These are phyloP conservation scores for Gryganskiella cystojenkinii DNA, from an alignment of 192 early-diverging fungal genomes.

Conservation along the genomic window DNA sequence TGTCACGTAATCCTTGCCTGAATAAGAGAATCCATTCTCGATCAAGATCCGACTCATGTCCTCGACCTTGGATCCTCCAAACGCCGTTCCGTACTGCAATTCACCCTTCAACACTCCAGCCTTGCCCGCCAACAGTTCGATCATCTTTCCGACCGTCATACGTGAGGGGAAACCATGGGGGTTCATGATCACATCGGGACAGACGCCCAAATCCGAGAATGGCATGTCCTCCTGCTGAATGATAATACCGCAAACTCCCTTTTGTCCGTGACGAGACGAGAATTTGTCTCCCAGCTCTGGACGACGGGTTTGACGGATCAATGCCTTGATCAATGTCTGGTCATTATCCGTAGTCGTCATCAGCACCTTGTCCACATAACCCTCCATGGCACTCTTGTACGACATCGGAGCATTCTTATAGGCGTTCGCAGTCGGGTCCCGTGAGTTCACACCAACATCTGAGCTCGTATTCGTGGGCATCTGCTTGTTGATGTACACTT, in stretches of 20 bases:
- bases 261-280: constrained; percentile 97
- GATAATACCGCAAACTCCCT: constrained; percentile 97
- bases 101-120: constrained; percentile 92
- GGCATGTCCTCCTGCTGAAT: constrained; percentile 99
- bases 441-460: constrained; percentile 61
- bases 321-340: constrained; percentile 90
- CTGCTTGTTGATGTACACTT: constrained; percentile 89
- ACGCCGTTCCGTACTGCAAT: constrained; percentile 95
- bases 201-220: constrained; percentile 89
- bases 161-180: constrained; percentile 98
- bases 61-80: constrained; percentile 94
- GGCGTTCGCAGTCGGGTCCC: constrained; percentile 59
- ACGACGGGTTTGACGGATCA: constrained; percentile 91
- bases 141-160: constrained; percentile 99
- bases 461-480: constrained; percentile 79
- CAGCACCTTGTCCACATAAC: constrained; percentile 92
- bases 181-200: constrained; percentile 99
- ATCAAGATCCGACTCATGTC: constrained; percentile 96
- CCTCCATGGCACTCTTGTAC: constrained; percentile 92
- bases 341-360: constrained; percentile 94
- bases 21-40: constrained; percentile 94
- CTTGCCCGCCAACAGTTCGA: constrained; percentile 96
- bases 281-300: constrained; percentile 99
- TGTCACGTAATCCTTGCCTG: constrained; percentile 97
- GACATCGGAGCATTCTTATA: constrained; percentile 80